These are phyloP conservation scores for Gossypium bickii DNA, from an alignment of 345 rosid species.

Conservation along the genomic window DNA sequence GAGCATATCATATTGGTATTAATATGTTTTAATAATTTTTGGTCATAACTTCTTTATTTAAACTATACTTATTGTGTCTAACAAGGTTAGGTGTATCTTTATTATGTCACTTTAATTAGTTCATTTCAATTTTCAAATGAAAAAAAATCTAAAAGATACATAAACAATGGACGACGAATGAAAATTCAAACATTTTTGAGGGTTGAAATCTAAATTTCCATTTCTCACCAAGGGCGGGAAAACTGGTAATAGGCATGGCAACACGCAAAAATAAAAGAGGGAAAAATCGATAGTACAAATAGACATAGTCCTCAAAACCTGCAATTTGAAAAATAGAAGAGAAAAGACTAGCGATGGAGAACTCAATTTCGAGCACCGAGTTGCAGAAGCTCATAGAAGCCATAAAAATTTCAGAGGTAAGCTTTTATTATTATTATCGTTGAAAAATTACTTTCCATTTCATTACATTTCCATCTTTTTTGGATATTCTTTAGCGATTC, in stretches of 20 bases:
- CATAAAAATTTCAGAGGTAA: conserved; percentile 66
- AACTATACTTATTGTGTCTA: too few species aligned
- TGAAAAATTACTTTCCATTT: not conserved
- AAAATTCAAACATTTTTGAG: not conserved
- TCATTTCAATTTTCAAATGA: not conserved
- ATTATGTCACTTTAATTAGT: not conserved
- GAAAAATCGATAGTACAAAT: not conserved
- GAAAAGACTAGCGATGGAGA: conserved; percentile 34
- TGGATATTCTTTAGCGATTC: not conserved
- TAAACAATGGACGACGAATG: not conserved
- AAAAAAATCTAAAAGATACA: not conserved
- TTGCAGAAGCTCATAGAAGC: conserved; percentile 43
- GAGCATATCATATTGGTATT: too few species aligned
- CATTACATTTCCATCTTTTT: not conserved
- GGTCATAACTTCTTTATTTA: too few species aligned
- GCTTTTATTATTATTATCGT: conserved; percentile 4
- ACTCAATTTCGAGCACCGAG: conserved; percentile 24
- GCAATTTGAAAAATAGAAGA: not conserved
- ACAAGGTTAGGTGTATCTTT: too few species aligned
- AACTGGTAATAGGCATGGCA: not conserved
- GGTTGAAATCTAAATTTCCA: not conserved
- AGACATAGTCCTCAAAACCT: not conserved
- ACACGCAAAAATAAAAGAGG: not conserved
- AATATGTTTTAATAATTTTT: too few species aligned
- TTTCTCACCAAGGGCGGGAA: conserved; percentile 2